Conservation (phyloP, 2,329 filamentous ascomycete species). For the Amylocarpus encephaloides region DNA sequence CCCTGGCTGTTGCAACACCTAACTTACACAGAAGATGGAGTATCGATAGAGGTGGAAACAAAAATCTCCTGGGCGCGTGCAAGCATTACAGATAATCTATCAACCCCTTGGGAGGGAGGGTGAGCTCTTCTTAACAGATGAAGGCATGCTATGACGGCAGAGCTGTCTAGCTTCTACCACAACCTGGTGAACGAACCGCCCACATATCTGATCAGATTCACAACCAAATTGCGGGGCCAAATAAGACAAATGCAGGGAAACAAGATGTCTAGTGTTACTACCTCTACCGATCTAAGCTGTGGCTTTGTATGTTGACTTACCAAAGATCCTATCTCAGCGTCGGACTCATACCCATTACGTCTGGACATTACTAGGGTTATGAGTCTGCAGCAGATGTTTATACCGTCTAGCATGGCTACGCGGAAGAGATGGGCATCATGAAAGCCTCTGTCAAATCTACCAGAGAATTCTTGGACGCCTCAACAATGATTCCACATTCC, state of each 20-base stretch:
- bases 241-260: not conserved
- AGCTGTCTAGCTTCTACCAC: constrained; percentile 11
- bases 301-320: not conserved
- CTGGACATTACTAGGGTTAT: not conserved
- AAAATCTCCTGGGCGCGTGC: constrained; percentile 2
- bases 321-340: not conserved
- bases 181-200: too few species aligned
- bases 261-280: not conserved
- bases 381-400: not conserved
- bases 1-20: not conserved
- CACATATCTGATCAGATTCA: constrained; percentile 16
- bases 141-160: not conserved
- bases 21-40: not conserved
- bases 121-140: constrained; percentile 13
- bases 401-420: too few species aligned
- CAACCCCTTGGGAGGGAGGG: constrained; percentile 20
- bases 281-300: not conserved
- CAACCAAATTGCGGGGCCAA: constrained; percentile 15
- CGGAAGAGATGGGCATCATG: not conserved
- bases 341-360: not conserved
- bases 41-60: constrained; percentile 5
- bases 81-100: constrained; percentile 20
- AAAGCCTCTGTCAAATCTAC: not conserved
- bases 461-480: not conserved
- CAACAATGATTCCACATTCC: not conserved